Base-by-base conservation (phyloP, 306 rosid genomes). In the Malus orientalis region DNA sequence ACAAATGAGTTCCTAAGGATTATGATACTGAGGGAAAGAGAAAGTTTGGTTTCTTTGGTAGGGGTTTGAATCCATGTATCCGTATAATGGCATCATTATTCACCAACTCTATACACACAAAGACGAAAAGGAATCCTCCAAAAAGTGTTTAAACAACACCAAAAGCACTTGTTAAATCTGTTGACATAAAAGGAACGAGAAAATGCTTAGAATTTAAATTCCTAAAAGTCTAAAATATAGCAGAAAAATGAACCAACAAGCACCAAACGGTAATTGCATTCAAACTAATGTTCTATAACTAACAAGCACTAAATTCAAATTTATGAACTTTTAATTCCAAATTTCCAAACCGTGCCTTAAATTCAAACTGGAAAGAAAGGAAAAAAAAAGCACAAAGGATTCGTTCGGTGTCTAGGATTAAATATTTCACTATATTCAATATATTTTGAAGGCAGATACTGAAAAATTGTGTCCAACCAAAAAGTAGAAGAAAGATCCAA, bases 41-140 rank as follows among this genome's bases (percentile, higher is more conserved):
- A 59, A 59, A 22, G 69, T 80, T 51, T 78, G 91, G 78, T 61
- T 78, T 47, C 67, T 89, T 7, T 84, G 84, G 74, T 82, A 79
- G 1, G 98, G 91, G 70, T 77, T 72, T 19, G 97, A 86, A 59
- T 91, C 93, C 84, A 81, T 74, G 74, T 51, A 75, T 63, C 86
- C 40, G 74, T 79, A 84, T 29, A 66, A 61, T 44, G 96, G 96
- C 70, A 90, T 79, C 91, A 91, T 90, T 38, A 16, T 61, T 69
- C 62, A 77, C 70, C 6, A 66, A 49, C 23, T 25, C n/a, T 19
- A 36, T 19, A 55, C 16, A 57, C 67, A 72, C 67, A 33, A 4
- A 15, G 16, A 61, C 14, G 12, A 13, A 30, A 36, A 10, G 3
- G 40, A 38, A 3, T 2, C 0, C 38, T 14, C 70, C 73, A 27